Evolutionary conservation across 352 stramenopile genomes (phyloP), one percentile per base, ranked within the genome.

Genomic region (Globisporangium parvum): DNA sequence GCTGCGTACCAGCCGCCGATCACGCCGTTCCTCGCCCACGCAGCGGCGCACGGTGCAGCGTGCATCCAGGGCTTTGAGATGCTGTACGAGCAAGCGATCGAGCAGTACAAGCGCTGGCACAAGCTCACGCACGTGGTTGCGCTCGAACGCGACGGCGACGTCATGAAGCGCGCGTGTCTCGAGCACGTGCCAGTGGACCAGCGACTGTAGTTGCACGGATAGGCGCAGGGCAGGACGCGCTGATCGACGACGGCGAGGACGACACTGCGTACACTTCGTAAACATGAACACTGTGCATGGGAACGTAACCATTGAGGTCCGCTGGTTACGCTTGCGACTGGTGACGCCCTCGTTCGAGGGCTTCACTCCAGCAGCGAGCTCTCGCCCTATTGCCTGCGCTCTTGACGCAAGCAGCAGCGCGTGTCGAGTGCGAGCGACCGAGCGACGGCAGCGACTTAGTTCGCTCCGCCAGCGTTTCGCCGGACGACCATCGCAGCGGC

Each of bases 1-100:
- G 97, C 97, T 0, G 97, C 98, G 57, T 99, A 99, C 84, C 98
- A 98, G 73, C 96, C 96, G 31, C 95, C 96, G 58, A 72, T 94
- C 48, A 99, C 96, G 14, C 85, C 88, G 26, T 87, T 98, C 23
- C 69, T 99, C 18, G 70, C 68, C 21, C 92, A 99, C 60, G 95
- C 93, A 2, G 60, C 86, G 31, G 74, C 69, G 8, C 71, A 70
- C n/a, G 92, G 90, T 18, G 97, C 85, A 50, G 54, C 75, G 48
- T 87, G 95, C 51, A 91, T 99, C 44, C 87, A 98, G 60, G 97
- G 96, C 49, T 98, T 93, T 23, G 96, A 99, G 63, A 99, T 99
- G 97, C 75, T 99, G 20, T 97, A 97, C 64, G 94, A 98, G 70
- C 97, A 99, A 72, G 97, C 94, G 37, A 84, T 98, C 6, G 94